phyloP scores from a whole-genome alignment of 306 rosid species.

The Dryas alaskensis region DNA sequence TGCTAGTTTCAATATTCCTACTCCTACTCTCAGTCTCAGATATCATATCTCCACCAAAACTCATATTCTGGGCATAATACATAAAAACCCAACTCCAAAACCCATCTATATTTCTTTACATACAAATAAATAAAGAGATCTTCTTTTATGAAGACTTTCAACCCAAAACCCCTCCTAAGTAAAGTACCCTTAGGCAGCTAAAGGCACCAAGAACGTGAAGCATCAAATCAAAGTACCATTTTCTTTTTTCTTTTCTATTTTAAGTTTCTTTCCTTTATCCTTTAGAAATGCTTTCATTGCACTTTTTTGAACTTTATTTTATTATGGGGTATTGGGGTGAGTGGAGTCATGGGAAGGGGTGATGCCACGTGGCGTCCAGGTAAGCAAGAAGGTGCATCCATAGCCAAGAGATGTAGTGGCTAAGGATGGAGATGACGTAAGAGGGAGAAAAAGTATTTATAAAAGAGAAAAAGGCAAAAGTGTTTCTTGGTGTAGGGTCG shows the following conservation, averaged over 20 bases:
- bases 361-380: constrained; percentile 49
- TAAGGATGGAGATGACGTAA: constrained; percentile 33
- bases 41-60: constrained; percentile 23
- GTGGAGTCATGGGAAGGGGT: constrained; percentile 21
- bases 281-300: neutral
- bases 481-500: too few species aligned
- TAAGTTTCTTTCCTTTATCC: neutral
- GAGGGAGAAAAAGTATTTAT: neutral
- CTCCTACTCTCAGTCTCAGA: constrained; percentile 16
- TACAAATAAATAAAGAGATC: constrained; percentile 8
- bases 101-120: constrained; percentile 1
- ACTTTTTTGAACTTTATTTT: neutral
- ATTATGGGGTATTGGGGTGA: neutral
- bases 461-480: neutral
- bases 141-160: constrained; percentile 23
- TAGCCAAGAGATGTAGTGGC: constrained; percentile 43
- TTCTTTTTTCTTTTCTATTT: neutral
- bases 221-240: constrained; percentile 50
- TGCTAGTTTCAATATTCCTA: neutral
- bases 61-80: constrained; percentile 11
- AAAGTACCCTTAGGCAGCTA: constrained; percentile 34
- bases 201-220: constrained; percentile 73
- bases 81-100: constrained; percentile 27
- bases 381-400: constrained; percentile 27
- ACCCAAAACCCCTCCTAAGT: constrained; percentile 25